phyloP scores from a whole-genome alignment of 116 monocot species.

The Dioscorea cayenensis region DNA sequence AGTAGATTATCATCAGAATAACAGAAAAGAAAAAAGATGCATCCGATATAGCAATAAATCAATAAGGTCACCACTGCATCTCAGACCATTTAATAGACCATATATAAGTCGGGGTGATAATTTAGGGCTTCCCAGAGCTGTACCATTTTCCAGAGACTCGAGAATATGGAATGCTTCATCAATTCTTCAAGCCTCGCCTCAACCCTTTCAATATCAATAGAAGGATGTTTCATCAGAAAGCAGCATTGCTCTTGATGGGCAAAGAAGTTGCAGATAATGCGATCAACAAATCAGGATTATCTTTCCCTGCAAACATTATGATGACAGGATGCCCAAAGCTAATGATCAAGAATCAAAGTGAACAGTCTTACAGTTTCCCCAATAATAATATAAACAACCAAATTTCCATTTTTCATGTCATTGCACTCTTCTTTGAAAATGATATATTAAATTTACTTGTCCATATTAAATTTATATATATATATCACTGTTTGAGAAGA shows the following conservation, averaged over 20 bases:
- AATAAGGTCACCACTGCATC: neutral
- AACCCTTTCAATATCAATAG: conserved; percentile 33
- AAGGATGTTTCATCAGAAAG: neutral
- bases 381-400: too few species aligned
- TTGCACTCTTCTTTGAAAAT: too few species aligned
- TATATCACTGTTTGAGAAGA: too few species aligned
- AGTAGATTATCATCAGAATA: too few species aligned
- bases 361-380: too few species aligned
- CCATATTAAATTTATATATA: too few species aligned
- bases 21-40: too few species aligned
- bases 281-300: neutral
- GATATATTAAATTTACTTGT: too few species aligned
- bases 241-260: neutral
- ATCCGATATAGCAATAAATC: neutral
- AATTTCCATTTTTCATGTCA: too few species aligned
- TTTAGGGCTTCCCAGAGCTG: conserved; percentile 34
- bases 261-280: neutral
- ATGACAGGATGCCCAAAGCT: too few species aligned
- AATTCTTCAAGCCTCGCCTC: conserved; percentile 60
- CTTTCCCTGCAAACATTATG: neutral
- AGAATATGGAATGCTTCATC: conserved; percentile 84
- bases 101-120: conserved; percentile 55
- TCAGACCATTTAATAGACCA: conserved; percentile 54
- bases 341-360: too few species aligned
- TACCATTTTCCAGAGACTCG: conserved; percentile 52